Conservation (phyloP, 2,329 filamentous ascomycete genomes). For the Xylaria sp. region DNA sequence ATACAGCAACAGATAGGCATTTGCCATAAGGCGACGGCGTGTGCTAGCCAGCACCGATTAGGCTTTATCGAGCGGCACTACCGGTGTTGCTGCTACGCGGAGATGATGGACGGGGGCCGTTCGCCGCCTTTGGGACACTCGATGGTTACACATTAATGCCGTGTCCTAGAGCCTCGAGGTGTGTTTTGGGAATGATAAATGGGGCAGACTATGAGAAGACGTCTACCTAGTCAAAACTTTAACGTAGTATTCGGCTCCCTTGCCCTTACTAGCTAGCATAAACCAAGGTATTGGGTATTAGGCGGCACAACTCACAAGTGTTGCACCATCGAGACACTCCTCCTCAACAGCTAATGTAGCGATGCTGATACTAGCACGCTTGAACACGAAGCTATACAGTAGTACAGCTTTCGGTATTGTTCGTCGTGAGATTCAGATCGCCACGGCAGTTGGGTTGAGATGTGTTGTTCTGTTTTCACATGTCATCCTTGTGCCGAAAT, state of each 20-base stretch:
- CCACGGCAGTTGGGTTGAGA: slow-evolving; percentile 7
- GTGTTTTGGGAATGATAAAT: slow-evolving; percentile 5
- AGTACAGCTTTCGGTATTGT: slow-evolving; percentile 4
- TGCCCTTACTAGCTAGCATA: neutral
- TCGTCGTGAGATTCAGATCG: neutral
- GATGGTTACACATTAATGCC: neutral
- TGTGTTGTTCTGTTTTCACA: neutral
- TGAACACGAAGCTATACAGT: neutral
- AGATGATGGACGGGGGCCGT: slow-evolving; percentile 14
- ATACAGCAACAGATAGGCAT: slow-evolving; percentile 9
- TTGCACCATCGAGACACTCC: neutral
- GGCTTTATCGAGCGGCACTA: slow-evolving; percentile 14
- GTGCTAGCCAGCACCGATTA: neutral
- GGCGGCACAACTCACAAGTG: neutral
- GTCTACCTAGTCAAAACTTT: slow-evolving; percentile 7
- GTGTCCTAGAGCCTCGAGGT: neutral
- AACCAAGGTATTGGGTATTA: neutral
- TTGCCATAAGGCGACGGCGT: slow-evolving; percentile 6
- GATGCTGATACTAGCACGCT: neutral
- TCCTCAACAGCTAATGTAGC: neutral
- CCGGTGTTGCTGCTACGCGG: slow-evolving; percentile 2
- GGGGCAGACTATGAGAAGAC: neutral
- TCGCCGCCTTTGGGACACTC: slow-evolving; percentile 6
- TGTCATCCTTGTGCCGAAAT: neutral
- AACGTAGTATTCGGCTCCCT: neutral